phyloP scores from a whole-genome alignment of 176 grass and related monocot species.

The Tillandsia leiboldiana region DNA sequence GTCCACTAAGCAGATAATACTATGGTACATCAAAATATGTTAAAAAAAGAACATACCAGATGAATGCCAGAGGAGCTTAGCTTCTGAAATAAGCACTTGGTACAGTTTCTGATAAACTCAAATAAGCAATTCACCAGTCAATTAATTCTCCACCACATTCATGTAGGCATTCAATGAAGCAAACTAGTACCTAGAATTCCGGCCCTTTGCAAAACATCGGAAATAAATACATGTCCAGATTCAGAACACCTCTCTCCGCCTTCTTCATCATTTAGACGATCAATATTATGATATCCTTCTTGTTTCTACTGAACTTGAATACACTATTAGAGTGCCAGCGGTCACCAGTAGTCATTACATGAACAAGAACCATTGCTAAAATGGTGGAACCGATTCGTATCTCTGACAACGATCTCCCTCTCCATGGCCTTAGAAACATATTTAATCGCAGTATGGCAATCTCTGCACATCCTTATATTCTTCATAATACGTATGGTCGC shows the following conservation, averaged over 20 bases:
- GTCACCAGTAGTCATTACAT: constrained; percentile 80
- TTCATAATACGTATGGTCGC: constrained; percentile 67
- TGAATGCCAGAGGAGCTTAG: too few species aligned
- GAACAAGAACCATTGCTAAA: constrained; percentile 55
- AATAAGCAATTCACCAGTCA: too few species aligned
- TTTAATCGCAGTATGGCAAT: constrained; percentile 69
- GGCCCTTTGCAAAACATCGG: too few species aligned
- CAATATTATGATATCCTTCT: not conserved
- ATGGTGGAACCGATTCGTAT: constrained; percentile 69
- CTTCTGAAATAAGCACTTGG: too few species aligned
- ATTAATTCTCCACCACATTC: too few species aligned
- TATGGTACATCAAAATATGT: too few species aligned
- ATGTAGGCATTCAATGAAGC: too few species aligned
- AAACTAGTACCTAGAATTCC: too few species aligned
- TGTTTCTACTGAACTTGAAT: not conserved
- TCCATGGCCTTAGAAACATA: constrained; percentile 40
- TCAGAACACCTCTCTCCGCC: not conserved
- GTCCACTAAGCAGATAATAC: too few species aligned
- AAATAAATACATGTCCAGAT: too few species aligned
- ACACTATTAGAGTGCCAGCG: not conserved
- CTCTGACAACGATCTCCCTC: constrained; percentile 64
- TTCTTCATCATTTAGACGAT: not conserved
- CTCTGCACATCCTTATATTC: constrained; percentile 70
- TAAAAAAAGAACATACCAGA: too few species aligned
- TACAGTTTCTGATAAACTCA: too few species aligned